Base-by-base conservation (phyloP, 495 filamentous ascomycete species). In the Rhypophila decipiens region DNA sequence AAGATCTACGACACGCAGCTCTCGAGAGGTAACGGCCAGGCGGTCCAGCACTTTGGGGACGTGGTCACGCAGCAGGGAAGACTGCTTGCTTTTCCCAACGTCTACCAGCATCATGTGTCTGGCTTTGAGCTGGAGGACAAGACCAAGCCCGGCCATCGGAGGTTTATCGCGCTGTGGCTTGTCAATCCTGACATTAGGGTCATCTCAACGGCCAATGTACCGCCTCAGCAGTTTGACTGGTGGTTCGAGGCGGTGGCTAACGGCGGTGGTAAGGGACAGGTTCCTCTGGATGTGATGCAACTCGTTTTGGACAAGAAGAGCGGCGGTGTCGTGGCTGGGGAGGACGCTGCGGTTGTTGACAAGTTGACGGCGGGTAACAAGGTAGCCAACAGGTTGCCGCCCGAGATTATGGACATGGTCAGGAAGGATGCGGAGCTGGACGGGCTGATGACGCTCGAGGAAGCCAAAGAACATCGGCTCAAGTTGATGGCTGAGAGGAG, bases 151-250 rank as follows among this genome's bases (percentile, higher is more conserved):
- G 79, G 79, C 4, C 76, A 81, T 44, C 57, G 75, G 3, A 73
- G 76, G 43, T 72, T 82, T 48, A 60, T 84, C 2, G 75, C 73
- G 0, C 54, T 84, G 9, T 83, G 74, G 55, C 63, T 85, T 3
- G 70, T 85, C 2, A 77, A 83, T 57, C 79, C 80, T 0, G 46
- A 68, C 35, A 48, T 51, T 5, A 67, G 70, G 5, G 67, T 83
- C 42, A 69, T 69, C 42, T 76, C 70, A 0, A 78, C 79, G 0
- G 73, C 71, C 15, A 81, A 82, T 53, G 73, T 83, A 0, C 78
- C 79, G 0, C 78, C 77, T 2, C 79, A 74, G 51, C 64, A 61
- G 45, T 23, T 42, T 11, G 57, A 71, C 44, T 74, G 69, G 71
- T 72, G 67, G 68, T 39, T 43, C 3, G 68, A 70, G 39, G 51